Percentiles rank a stretch among this genome's conserved stretches.
Evolutionary conservation across 805 yeast species (phyloP).

Genomic region (Teunomyces funiuensis): DNA sequence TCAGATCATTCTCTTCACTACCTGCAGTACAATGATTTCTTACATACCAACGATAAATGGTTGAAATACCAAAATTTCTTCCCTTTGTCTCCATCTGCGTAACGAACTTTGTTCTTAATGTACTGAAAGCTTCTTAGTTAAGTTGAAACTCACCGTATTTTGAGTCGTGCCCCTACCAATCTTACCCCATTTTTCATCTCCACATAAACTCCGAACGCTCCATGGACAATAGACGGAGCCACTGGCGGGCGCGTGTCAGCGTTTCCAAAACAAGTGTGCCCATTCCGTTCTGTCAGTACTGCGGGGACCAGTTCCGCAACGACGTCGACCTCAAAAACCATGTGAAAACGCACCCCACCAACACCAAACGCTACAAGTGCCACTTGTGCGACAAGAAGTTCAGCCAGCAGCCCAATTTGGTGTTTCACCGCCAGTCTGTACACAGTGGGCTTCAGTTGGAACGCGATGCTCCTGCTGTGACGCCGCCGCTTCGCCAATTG

Average conservation of each 20-base stretch:
- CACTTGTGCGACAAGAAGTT: conserved; percentile 12
- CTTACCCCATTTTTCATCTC: no score
- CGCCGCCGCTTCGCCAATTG: conserved; percentile 1
- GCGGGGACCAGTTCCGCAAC: conserved; percentile 9
- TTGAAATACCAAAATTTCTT: no score
- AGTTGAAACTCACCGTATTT: no score
- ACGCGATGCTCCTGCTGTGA: background rate
- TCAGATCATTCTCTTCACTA: no score
- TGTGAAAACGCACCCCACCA: conserved; percentile 10
- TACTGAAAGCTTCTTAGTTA: no score
- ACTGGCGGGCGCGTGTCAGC: background rate
- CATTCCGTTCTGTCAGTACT: background rate
- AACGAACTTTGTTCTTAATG: no score
- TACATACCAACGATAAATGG: no score
- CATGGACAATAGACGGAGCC: background rate
- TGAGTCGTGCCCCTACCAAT: no score
- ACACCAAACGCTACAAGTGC: conserved; percentile 12
- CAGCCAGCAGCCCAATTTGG: conserved; percentile 12
- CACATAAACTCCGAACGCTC: no score
- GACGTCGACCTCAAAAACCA: conserved; percentile 12
- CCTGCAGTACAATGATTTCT: no score
- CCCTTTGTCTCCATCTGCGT: no score
- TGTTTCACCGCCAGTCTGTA: conserved; percentile 11
- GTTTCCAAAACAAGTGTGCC: background rate
- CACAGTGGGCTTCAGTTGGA: conserved; percentile 11